Evolutionary conservation across 768 basidiomycete genomes (phyloP).

Genomic region (Cubamyces sp.): DNA sequence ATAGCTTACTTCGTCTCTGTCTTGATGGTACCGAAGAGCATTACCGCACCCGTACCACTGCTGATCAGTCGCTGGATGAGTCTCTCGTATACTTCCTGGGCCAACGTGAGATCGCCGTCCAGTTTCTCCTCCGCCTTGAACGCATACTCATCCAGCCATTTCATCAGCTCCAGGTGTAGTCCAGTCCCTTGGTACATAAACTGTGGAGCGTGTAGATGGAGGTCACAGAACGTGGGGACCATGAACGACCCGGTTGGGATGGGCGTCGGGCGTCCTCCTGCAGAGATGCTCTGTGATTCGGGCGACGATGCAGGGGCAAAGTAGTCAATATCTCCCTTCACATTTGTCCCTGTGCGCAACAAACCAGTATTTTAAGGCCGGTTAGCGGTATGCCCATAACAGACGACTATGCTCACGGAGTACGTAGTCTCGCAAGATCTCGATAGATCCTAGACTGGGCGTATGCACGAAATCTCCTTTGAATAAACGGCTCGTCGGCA

Average conservation of each 20-base stretch:
- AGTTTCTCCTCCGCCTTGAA: constrained; percentile 81
- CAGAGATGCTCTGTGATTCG: constrained; percentile 29
- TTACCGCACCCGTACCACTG: constrained; percentile 76
- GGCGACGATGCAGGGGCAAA: constrained; percentile 38
- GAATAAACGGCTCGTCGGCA: constrained; percentile 31
- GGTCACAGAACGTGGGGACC: constrained; percentile 79
- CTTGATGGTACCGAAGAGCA: constrained; percentile 85
- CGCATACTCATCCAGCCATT: constrained; percentile 84
- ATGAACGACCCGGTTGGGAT: constrained; percentile 65
- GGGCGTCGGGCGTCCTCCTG: constrained; percentile 28
- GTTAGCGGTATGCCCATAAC: no score
- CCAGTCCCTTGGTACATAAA: constrained; percentile 89
- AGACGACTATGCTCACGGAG: constrained; percentile 43
- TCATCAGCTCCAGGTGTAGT: constrained; percentile 80
- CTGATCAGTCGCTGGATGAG: constrained; percentile 70
- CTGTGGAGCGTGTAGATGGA: constrained; percentile 89
- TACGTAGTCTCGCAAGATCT: constrained; percentile 59
- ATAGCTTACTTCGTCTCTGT: constrained; percentile 76
- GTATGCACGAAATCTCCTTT: constrained; percentile 64
- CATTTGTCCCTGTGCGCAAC: constrained; percentile 35
- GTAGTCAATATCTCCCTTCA: constrained; percentile 54
- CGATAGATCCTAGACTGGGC: constrained; percentile 52
- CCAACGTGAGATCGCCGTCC: constrained; percentile 63
- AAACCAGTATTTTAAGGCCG: neutral
- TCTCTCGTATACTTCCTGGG: constrained; percentile 64